These are phyloP conservation scores for Agastache rugosa DNA, from an alignment of 257 asterid genomes.

Conservation along the genomic window DNA sequence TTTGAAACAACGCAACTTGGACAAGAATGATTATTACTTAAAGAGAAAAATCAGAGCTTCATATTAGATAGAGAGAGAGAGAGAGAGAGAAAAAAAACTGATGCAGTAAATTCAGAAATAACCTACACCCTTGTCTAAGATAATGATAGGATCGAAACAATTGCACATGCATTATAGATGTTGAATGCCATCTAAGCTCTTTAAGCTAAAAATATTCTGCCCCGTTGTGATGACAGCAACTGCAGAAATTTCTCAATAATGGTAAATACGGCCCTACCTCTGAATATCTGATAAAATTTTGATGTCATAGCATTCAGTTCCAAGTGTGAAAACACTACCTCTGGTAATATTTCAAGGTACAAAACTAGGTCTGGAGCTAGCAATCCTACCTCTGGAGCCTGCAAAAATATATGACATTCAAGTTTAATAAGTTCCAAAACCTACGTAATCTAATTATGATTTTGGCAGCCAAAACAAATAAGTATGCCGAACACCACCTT, in stretches of 20 bases:
- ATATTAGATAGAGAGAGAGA: too few species aligned
- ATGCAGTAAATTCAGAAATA: conserved; percentile 18
- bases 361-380: conserved; percentile 92
- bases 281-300: conserved; percentile 8
- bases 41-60: conserved; percentile 8
- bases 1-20: conserved; percentile 13
- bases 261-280: conserved; percentile 1
- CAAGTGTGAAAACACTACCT: conserved; percentile 54
- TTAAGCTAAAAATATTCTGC: not conserved
- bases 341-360: conserved; percentile 92
- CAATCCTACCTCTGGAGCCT: conserved; percentile 93
- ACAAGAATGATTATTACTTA: not conserved
- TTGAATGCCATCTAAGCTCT: not conserved
- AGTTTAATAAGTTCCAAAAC: conserved; percentile 20
- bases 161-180: not conserved
- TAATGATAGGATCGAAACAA: not conserved
- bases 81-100: not conserved
- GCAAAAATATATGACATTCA: conserved; percentile 31
- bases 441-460: not conserved
- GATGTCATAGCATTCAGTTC: conserved; percentile 13
- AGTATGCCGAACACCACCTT: conserved; percentile 54
- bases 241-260: not conserved
- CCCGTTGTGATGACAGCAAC: conserved; percentile 19
- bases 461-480: conserved; percentile 15
- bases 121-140: not conserved